Percentiles rank a stretch among this genome's conserved stretches.
phyloP scores from a whole-genome alignment of 2,329 filamentous ascomycete species.

The Pseudogymnoascus sp. region DNA sequence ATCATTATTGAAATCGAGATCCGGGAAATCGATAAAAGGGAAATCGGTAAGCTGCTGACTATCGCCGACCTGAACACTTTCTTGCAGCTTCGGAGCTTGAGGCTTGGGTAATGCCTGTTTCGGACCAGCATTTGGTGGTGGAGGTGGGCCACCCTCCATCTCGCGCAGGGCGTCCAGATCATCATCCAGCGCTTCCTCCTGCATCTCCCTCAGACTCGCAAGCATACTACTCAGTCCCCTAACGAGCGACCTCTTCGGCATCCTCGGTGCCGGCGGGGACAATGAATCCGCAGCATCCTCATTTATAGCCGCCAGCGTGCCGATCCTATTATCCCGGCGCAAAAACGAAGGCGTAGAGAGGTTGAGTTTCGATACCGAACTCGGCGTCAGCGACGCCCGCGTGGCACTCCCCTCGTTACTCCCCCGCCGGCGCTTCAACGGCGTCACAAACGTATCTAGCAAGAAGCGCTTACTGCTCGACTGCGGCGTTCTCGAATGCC shows the following conservation, averaged over 20 bases:
- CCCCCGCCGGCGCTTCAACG: slow-evolving; percentile 44
- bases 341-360: slow-evolving; percentile 67
- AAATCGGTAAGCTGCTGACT: slow-evolving; percentile 40
- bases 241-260: slow-evolving; percentile 53
- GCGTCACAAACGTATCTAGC: slow-evolving; percentile 57
- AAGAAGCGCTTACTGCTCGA: slow-evolving; percentile 51
- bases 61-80: slow-evolving; percentile 37
- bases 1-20: not conserved
- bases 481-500: slow-evolving; percentile 35
- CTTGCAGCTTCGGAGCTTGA: slow-evolving; percentile 19
- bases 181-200: slow-evolving; percentile 62
- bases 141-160: slow-evolving; percentile 40
- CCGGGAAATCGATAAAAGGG: slow-evolving; percentile 47
- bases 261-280: slow-evolving; percentile 37
- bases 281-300: slow-evolving; percentile 46
- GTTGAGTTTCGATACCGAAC: slow-evolving; percentile 44
- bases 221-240: slow-evolving; percentile 68
- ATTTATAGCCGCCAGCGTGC: slow-evolving; percentile 42
- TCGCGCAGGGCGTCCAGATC: slow-evolving; percentile 68
- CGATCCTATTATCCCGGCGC: slow-evolving; percentile 38
- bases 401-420: slow-evolving; percentile 26
- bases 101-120: slow-evolving; percentile 15
- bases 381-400: slow-evolving; percentile 33
- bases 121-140: slow-evolving; percentile 20
- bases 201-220: slow-evolving; percentile 57